Percentiles rank a stretch among this genome's conserved stretches.
Conservation (phyloP, 306 rosid genomes). For the Rosa rugosa region DNA sequence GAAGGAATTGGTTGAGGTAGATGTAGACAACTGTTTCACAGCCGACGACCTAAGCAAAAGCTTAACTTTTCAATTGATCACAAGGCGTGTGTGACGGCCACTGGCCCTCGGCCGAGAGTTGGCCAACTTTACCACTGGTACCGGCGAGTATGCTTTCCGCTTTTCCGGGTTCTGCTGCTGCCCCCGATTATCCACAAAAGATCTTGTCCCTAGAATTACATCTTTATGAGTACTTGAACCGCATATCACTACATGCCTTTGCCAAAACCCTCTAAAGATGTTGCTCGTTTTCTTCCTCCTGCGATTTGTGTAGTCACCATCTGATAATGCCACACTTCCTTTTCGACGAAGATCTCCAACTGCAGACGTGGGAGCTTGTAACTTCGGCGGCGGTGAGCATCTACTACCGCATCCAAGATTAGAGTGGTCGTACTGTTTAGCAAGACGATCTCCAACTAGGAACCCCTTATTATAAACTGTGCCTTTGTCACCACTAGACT, state of each 20-base stretch:
- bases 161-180: conserved; percentile 14
- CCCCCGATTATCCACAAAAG: background rate
- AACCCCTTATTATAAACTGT: background rate
- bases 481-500: conserved; percentile 25
- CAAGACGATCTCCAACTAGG: background rate
- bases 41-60: background rate
- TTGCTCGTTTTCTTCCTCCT: conserved; percentile 29
- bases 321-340: background rate
- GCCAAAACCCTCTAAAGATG: conserved; percentile 45
- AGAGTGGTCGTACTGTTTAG: background rate
- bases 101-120: conserved; percentile 25
- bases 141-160: background rate
- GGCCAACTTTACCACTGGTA: conserved; percentile 4
- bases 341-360: background rate
- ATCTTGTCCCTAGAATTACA: conserved; percentile 36
- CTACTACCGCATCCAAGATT: background rate
- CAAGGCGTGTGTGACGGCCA: background rate
- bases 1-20: background rate
- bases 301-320: background rate
- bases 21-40: background rate
- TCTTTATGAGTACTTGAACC: conserved; percentile 44
- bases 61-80: conserved; percentile 6
- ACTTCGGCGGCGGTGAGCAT: background rate
- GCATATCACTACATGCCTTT: conserved; percentile 43
- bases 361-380: background rate